These are phyloP conservation scores for Triticum turgidum DNA, from an alignment of 176 grass and related monocot species.

Conservation along the genomic window DNA sequence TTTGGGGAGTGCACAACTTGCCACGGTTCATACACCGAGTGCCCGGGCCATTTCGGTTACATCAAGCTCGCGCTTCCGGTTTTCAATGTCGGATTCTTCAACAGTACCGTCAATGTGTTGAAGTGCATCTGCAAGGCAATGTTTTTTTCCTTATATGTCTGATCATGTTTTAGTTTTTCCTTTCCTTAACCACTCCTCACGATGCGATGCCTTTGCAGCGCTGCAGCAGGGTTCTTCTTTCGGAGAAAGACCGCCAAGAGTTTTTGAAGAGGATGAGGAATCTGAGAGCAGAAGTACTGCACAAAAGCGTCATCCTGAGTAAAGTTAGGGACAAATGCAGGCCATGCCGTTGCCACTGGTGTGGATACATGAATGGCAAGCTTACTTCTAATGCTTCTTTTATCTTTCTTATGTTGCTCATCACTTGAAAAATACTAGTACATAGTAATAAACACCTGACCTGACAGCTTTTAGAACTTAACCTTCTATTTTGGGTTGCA, in stretches of 20 bases:
- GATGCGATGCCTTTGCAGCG: constrained; percentile 38
- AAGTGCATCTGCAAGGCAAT: constrained; percentile 96
- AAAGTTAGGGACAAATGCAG: constrained; percentile 93
- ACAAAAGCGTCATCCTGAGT: constrained; percentile 60
- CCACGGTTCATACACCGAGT: constrained; percentile 59
- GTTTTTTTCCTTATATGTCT: not conserved
- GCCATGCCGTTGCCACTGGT: constrained; percentile 61
- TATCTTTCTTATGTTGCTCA: not conserved
- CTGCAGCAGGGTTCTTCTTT: constrained; percentile 80
- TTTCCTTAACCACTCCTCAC: not conserved
- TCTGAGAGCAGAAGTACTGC: constrained; percentile 60
- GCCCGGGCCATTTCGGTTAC: constrained; percentile 93
- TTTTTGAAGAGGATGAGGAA: constrained; percentile 94
- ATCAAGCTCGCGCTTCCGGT: constrained; percentile 82
- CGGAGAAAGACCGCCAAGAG: constrained; percentile 48
- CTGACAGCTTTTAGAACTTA: constrained; percentile 10
- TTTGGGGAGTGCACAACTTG: constrained; percentile 60
- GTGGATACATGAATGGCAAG: constrained; percentile 76
- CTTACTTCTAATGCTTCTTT: constrained; percentile 8
- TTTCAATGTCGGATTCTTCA: constrained; percentile 88
- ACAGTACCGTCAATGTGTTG: constrained; percentile 63
- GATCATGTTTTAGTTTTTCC: not conserved
- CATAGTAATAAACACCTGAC: not conserved
- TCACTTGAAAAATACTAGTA: not conserved
- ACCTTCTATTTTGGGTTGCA: constrained; percentile 31